Evolutionary conservation across 2,329 filamentous ascomycete species (phyloP), one percentile per base, ranked within the genome.

Genomic region (Thielaviopsis euricoi): DNA sequence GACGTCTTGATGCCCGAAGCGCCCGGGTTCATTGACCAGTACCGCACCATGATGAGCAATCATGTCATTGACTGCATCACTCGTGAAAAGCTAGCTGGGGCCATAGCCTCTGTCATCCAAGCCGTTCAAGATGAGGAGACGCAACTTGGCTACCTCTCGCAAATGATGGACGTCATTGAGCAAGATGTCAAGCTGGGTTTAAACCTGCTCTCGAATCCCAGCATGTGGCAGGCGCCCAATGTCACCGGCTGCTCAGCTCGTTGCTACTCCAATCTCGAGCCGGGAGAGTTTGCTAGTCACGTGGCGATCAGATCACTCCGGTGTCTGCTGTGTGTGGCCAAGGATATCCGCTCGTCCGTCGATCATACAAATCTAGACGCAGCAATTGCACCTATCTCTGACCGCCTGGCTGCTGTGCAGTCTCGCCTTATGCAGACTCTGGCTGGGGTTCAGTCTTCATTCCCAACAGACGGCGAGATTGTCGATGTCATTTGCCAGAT

Each of bases 401-500:
- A 63, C 13, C 61, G 52, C 6, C 43, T 71, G 5, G 50, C 61
- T 17, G 60, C 63, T 9, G 65, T 78, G 7, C 78, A 82, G 58
- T 65, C 66, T 17, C 70, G 69, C n/a, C 72, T 79, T 7, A 69
- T 79, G 61, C 66, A 67, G 5, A 71, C 78, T 13, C 68, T 81
- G 37, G 66, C 72, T 12, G 69, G 73, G n/a, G 62, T 77, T 4
- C 76, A 78, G 60, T 61, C 66, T 2, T 65, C 78, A 0, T 83
- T 89, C 52, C 76, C 73, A 3, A 70, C 69, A 1, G 81, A 79
- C 59, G 77, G 80, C 22, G 87, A 90, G 63, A 77, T 88, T 12
- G 76, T 85, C 22, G 86, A 90, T 64, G 76, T 80, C 3, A 81
- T 84, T 37, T 93, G 87, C 69, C 76, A 76, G 59, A 79, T 90